phyloP scores from a whole-genome alignment of 2,329 filamentous ascomycete species.

The Xylariaceae sp. region DNA sequence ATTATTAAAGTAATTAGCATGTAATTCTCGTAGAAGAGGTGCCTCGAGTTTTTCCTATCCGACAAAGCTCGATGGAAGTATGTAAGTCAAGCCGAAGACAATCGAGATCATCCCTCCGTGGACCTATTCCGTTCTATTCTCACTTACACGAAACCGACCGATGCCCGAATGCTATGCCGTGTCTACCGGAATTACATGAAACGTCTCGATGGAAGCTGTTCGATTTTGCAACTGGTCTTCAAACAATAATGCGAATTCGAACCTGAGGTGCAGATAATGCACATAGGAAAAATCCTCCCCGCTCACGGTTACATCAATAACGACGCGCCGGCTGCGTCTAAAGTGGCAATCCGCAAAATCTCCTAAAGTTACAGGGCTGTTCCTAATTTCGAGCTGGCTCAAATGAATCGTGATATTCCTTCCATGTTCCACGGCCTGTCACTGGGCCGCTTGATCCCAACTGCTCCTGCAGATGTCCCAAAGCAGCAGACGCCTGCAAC shows the following conservation, averaged over 20 bases:
- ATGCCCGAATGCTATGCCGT: neutral
- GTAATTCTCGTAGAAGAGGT: constrained; percentile 11
- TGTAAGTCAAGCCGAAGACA: constrained; percentile 24
- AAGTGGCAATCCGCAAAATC: constrained; percentile 21
- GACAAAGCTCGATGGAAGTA: constrained; percentile 6
- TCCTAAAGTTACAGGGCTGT: constrained; percentile 17
- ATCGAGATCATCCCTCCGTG: constrained; percentile 18
- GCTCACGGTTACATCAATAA: constrained; percentile 22
- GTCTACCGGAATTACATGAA: neutral
- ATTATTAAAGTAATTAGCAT: constrained; percentile 6
- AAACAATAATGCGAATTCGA: neutral
- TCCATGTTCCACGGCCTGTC: constrained; percentile 14
- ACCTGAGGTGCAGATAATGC: neutral
- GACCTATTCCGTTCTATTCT: neutral
- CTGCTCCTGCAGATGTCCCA: constrained; percentile 23
- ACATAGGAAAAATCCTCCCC: constrained; percentile 11
- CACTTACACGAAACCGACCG: neutral
- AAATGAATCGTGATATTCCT: constrained; percentile 21
- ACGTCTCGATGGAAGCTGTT: neutral
- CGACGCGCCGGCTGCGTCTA: constrained; percentile 16
- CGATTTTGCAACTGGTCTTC: neutral
- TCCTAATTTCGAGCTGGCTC: constrained; percentile 14
- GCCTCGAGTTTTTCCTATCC: constrained; percentile 13
- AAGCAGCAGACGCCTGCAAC: constrained; percentile 23
- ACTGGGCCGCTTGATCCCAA: constrained; percentile 21